Base-by-base conservation (phyloP, 164 flowering plant genomes). In the Stephania yunnanensis region DNA sequence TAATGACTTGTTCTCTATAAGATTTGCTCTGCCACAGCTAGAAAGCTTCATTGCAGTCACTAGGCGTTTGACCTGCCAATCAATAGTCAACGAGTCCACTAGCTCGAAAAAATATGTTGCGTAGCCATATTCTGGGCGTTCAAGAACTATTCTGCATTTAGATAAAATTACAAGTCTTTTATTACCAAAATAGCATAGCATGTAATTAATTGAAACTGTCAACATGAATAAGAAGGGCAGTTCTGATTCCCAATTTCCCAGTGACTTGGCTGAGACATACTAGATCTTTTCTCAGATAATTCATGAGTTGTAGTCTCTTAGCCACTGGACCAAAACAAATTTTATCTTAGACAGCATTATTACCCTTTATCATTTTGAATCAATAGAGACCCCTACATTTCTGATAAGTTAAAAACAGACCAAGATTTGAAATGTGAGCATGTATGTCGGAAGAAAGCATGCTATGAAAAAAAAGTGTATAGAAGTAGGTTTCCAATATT, bases 71-170 rank as follows among this genome's bases (percentile, higher is more conserved):
- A 95, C 83, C 82, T 93, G 98, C 99, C 99, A 95, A 36, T 82
- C 78, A 74, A 89, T 77, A 11, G 98, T 85, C 63, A 90, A 64
- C 10, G 91, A 83, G 52, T 85, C 83, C 68, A 85, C 84, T 71
- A 93, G 82, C 82, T 93, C 98, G 83, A 95, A 95, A 84, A 95
- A 95, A 78, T 95, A 95, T 52, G 97, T 95, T 6, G 99, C 99
- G 85, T 86, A 92, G n/a, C 99, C 98, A 87, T 95, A 93, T 82
- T 95, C 97, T 46, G 99, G 99, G 15, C 96, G 94, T 84, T 95
- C 98, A 82, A 95, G 80, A 78, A 95, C 99, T 72, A 93, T 86
- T 81, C 97, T 95, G 94, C 80, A 81, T 64, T 53, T 68, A 68
- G 25, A 20, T 29, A 76, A 74, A 63, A 29, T 73, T 46, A 58